Percentiles rank a stretch among this genome's conserved stretches.
These are phyloP conservation scores for Monilinia vaccinii-corymbosi DNA, from an alignment of 2,329 filamentous ascomycete genomes.

Conservation along the genomic window DNA sequence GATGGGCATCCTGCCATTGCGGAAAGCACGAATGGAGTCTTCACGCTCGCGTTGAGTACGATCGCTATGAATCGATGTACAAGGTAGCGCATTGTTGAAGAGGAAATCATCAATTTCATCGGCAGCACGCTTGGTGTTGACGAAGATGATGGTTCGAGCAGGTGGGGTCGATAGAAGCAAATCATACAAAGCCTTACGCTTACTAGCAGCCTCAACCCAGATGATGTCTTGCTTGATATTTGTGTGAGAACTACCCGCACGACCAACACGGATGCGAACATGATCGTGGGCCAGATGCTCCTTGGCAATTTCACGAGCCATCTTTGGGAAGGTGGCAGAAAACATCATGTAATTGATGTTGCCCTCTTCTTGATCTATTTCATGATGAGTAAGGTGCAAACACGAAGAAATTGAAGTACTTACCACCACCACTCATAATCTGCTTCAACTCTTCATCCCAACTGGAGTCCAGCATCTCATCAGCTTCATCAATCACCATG, in stretches of 20 bases:
- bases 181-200: conserved; percentile 63
- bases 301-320: conserved; percentile 65
- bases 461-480: conserved; percentile 75
- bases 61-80: conserved; percentile 79
- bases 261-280: conserved; percentile 76
- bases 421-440: conserved; percentile 76
- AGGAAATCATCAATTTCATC: conserved; percentile 84
- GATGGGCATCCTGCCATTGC: conserved; percentile 64
- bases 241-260: conserved; percentile 69
- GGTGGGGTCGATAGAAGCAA: conserved; percentile 63
- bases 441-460: conserved; percentile 70
- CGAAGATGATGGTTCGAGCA: conserved; percentile 79
- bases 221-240: conserved; percentile 78
- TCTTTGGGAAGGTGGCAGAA: conserved; percentile 86
- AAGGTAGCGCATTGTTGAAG: conserved; percentile 70
- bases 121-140: conserved; percentile 68
- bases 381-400: conserved; percentile 13
- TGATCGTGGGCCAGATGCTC: conserved; percentile 66
- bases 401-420: conserved; percentile 28
- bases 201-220: conserved; percentile 54
- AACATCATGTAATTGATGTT: conserved; percentile 71
- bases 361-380: conserved; percentile 63
- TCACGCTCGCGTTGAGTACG: conserved; percentile 88
- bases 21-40: conserved; percentile 81
- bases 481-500: conserved; percentile 84